phyloP scores from a whole-genome alignment of 139 green algal genomes.

The Tetraselmis striata region DNA sequence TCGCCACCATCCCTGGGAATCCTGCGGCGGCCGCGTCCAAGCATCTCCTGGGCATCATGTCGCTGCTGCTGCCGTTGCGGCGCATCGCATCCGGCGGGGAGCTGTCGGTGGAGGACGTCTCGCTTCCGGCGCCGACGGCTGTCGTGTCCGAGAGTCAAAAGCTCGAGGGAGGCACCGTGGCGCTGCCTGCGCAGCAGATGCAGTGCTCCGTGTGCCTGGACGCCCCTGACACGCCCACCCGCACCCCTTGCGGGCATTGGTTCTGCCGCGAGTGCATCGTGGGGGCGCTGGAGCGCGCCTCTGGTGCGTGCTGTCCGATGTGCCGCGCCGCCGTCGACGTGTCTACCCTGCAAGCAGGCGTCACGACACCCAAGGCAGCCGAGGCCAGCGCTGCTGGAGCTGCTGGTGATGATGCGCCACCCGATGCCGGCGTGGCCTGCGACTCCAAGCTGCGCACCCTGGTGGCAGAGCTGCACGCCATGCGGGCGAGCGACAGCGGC shows the following conservation, averaged over 20 bases:
- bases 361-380: no score
- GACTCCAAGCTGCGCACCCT: background rate
- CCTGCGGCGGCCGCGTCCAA: conserved; percentile 24
- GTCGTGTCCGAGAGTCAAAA: no score
- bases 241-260: conserved; percentile 59
- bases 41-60: conserved; percentile 58
- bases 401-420: background rate
- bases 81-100: conserved; percentile 49
- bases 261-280: conserved; percentile 66
- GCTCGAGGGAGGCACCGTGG: no score
- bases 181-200: background rate
- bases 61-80: conserved; percentile 61
- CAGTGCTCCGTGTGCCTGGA: conserved; percentile 65
- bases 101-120: background rate
- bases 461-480: background rate
- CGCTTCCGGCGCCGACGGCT: background rate
- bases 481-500: background rate
- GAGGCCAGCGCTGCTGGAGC: background rate
- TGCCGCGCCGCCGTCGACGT: background rate
- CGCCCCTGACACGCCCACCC: conserved; percentile 30
- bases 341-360: background rate
- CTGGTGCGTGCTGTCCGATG: background rate
- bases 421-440: no score
- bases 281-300: background rate
- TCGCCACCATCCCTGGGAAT: background rate